Base-by-base conservation (phyloP, 805 yeast species). In the Lachancea nothofagi region DNA sequence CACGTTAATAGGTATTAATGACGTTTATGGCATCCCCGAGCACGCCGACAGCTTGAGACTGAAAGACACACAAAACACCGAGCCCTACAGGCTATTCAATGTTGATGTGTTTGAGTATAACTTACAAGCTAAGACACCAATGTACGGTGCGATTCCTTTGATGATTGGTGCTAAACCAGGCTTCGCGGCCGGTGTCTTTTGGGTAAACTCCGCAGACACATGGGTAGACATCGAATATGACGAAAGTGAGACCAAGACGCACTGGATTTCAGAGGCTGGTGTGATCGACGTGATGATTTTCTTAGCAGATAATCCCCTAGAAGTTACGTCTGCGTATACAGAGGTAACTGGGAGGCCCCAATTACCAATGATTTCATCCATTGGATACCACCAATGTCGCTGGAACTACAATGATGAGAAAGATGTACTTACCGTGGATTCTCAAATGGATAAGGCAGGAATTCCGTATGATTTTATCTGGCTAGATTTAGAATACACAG, bases 81-180 rank as follows among this genome's bases (percentile, higher is more conserved):
- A 80, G 40, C 97, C 97, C 2, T 93, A 93, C 61, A 71, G 98
- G 32, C 66, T 93, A 30, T 93, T 66, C 69, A 90, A 93, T 51
- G 97, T 89, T 21, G 99, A 93, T 59, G 90, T 90, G 25, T 93
- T 93, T 62, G 97, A 93, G 62, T 93, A 93, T 58, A 94, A 85
- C 50, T 70, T 80, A 2, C 76, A 84, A 45, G 81, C 95, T 27
- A 77, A 79, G 41, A 70, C 82, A 70, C 87, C 97, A 33, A 88
- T 89, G 95, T 93, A 93, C 55, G 99, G 99, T 1, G 69, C 95
- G 0, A 86, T 93, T 50, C 98, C 99, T 2, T 77, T 89, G 32
- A 70, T 93, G 74, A 64, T 86, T 36, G 93, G 87, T 0, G 75
- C 75, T 13, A 77, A 74, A 36, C 69, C 75, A 0, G 72, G 65